Percentiles rank a stretch among this genome's conserved stretches.
These are phyloP conservation scores for Talaromyces ruber DNA, from an alignment of 495 filamentous ascomycete species.

Conservation along the genomic window DNA sequence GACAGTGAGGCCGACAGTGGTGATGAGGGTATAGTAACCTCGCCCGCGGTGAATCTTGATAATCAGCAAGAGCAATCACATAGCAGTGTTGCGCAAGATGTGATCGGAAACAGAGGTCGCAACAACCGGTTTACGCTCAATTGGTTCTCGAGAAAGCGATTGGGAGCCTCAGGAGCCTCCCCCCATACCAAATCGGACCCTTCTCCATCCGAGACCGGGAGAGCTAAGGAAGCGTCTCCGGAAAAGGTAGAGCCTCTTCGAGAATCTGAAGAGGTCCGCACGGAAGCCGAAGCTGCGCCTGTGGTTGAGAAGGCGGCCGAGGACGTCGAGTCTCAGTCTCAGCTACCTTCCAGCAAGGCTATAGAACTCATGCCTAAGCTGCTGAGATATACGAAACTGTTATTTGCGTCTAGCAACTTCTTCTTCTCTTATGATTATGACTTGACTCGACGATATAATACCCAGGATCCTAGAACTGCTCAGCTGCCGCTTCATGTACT, in stretches of 20 bases:
- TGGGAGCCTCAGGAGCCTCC: constrained; percentile 45
- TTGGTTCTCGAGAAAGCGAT: constrained; percentile 81
- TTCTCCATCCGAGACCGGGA: not conserved
- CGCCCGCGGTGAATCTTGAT: constrained; percentile 15
- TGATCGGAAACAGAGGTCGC: constrained; percentile 63
- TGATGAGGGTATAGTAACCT: constrained; percentile 24
- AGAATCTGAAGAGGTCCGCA: not conserved
- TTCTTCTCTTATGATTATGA: constrained; percentile 92
- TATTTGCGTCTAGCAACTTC: constrained; percentile 77
- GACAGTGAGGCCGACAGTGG: constrained; percentile 29
- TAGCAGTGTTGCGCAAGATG: constrained; percentile 70
- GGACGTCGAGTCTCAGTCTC: constrained; percentile 26
- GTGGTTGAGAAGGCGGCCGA: constrained; percentile 17
- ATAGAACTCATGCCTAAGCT: constrained; percentile 70
- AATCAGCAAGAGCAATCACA: constrained; percentile 18
- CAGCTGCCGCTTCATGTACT: constrained; percentile 55
- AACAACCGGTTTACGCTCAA: constrained; percentile 83
- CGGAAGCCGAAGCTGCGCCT: not conserved
- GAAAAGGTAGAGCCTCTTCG: not conserved
- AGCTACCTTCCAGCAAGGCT: constrained; percentile 14
- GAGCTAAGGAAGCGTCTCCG: not conserved
- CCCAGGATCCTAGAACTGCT: constrained; percentile 26
- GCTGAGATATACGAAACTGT: constrained; percentile 68
- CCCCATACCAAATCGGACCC: not conserved
- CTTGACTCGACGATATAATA: constrained; percentile 59